A percentile compares a stretch with the other conserved stretches of the same genome.
phyloP scores from a whole-genome alignment of 495 filamentous ascomycete genomes.

The Aspergillus bertholletiae region DNA sequence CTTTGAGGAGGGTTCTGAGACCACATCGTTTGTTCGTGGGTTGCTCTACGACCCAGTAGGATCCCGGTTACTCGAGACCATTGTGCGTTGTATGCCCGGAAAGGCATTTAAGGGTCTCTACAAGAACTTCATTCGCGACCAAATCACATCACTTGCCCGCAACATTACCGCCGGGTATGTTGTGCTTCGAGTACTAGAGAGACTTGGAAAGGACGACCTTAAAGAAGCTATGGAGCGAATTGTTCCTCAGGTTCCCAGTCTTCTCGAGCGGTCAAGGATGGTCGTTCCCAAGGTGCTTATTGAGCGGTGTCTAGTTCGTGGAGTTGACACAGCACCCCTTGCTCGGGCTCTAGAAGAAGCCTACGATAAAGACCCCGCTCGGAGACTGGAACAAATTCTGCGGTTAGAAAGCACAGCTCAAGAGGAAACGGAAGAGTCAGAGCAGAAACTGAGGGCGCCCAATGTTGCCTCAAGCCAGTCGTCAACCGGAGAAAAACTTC shows the following conservation, averaged over 20 bases:
- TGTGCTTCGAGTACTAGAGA: slow-evolving; percentile 71
- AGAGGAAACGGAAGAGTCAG: slow-evolving; percentile 29
- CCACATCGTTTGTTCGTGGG: slow-evolving; percentile 70
- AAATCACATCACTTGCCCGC: slow-evolving; percentile 71
- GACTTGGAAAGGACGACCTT: slow-evolving; percentile 80
- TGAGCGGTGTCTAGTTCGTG: slow-evolving; percentile 73
- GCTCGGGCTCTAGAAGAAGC: slow-evolving; percentile 57
- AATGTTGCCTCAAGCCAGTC: slow-evolving; percentile 6
- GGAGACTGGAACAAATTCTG: slow-evolving; percentile 56
- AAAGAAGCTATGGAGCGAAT: slow-evolving; percentile 63
- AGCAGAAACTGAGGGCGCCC: slow-evolving; percentile 26
- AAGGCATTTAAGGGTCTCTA: slow-evolving; percentile 86
- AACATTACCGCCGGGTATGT: slow-evolving; percentile 90
- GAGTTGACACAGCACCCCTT: slow-evolving; percentile 55
- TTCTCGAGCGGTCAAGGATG: slow-evolving; percentile 71
- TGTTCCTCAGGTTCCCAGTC: slow-evolving; percentile 60
- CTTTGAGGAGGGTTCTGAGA: slow-evolving; percentile 54
- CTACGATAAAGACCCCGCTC: slow-evolving; percentile 52
- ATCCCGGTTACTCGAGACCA: slow-evolving; percentile 81
- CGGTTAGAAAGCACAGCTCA: slow-evolving; percentile 38
- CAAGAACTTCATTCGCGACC: slow-evolving; percentile 66
- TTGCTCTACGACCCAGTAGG: slow-evolving; percentile 87
- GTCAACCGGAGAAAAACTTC: slow-evolving; percentile 47
- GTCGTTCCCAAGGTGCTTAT: slow-evolving; percentile 76
- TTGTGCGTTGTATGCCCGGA: slow-evolving; percentile 74